These are phyloP conservation scores for Calocybe cyanea DNA, from an alignment of 768 basidiomycete genomes.

Conservation along the genomic window DNA sequence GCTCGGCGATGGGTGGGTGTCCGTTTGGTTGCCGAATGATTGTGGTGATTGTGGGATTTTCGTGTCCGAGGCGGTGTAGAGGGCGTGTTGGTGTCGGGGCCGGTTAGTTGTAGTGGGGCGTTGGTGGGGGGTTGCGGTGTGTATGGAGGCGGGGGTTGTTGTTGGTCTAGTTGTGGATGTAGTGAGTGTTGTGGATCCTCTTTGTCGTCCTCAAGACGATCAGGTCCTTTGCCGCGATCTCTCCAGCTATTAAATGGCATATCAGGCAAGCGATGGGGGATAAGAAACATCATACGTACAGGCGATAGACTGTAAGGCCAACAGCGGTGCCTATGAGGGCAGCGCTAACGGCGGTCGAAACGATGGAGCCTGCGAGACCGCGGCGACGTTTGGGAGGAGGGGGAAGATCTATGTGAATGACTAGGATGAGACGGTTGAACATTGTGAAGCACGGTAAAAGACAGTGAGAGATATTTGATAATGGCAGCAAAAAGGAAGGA, in stretches of 20 bases:
- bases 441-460: slow-evolving; percentile 14
- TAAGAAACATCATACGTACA: not conserved
- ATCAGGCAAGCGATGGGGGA: not conserved
- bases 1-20: slow-evolving; percentile 30
- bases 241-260: not conserved
- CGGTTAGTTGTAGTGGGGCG: slow-evolving; percentile 21
- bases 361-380: not conserved
- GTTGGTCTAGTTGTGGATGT: slow-evolving; percentile 67
- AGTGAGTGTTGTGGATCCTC: slow-evolving; percentile 27
- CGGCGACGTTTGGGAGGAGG: slow-evolving; percentile 17
- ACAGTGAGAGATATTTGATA: too few relatives aligned
- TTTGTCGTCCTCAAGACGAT: not conserved
- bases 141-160: slow-evolving; percentile 49
- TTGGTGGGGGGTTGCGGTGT: slow-evolving; percentile 21
- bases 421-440: slow-evolving; percentile 36
- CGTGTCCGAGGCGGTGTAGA: slow-evolving; percentile 35
- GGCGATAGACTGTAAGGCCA: not conserved
- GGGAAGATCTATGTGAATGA: slow-evolving; percentile 64
- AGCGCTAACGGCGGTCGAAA: slow-evolving; percentile 48
- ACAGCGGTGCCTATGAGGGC: slow-evolving; percentile 29
- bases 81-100: slow-evolving; percentile 20
- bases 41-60: slow-evolving; percentile 28
- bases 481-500: too few relatives aligned
- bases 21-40: slow-evolving; percentile 27
- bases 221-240: not conserved